A percentile compares a stretch with the other conserved stretches of the same genome.
phyloP scores from a whole-genome alignment of 2,329 filamentous ascomycete species.

The Orbilia quercus region DNA sequence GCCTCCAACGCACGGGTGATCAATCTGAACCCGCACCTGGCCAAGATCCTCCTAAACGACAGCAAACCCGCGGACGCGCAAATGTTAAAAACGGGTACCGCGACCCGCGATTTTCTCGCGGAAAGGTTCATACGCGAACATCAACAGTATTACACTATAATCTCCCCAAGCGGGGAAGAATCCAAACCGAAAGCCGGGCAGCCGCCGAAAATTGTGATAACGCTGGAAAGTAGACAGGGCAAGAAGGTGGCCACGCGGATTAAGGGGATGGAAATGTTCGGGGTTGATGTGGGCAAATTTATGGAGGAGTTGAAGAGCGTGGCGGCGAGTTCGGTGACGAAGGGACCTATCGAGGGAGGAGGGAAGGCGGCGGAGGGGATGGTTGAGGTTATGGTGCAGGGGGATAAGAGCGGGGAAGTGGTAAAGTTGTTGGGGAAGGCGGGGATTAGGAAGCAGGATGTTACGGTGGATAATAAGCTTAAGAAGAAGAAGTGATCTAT shows the following conservation, averaged over 20 bases:
- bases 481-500: slow-evolving; percentile 68
- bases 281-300: slow-evolving; percentile 70
- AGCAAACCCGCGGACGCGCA: slow-evolving; percentile 64
- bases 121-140: slow-evolving; percentile 71
- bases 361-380: slow-evolving; percentile 70
- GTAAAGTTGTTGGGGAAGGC: slow-evolving; percentile 71
- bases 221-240: slow-evolving; percentile 73
- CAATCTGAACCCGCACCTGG: slow-evolving; percentile 72
- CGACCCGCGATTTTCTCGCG: slow-evolving; percentile 71
- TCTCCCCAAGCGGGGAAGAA: slow-evolving; percentile 66
- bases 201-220: slow-evolving; percentile 71
- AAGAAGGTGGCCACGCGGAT: slow-evolving; percentile 75
- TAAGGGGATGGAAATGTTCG: slow-evolving; percentile 72
- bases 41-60: slow-evolving; percentile 71
- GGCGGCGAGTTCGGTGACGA: slow-evolving; percentile 75
- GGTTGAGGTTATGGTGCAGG: slow-evolving; percentile 76
- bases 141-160: slow-evolving; percentile 70
- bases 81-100: slow-evolving; percentile 70
- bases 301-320: slow-evolving; percentile 75
- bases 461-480: slow-evolving; percentile 75
- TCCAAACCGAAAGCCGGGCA: slow-evolving; percentile 73
- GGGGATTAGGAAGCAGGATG: slow-evolving; percentile 72
- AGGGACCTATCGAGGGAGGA: slow-evolving; percentile 71
- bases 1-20: slow-evolving; percentile 72
- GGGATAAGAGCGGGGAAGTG: slow-evolving; percentile 73